Conservation (phyloP, 768 basidiomycete genomes). For the Lactarius vividus region DNA sequence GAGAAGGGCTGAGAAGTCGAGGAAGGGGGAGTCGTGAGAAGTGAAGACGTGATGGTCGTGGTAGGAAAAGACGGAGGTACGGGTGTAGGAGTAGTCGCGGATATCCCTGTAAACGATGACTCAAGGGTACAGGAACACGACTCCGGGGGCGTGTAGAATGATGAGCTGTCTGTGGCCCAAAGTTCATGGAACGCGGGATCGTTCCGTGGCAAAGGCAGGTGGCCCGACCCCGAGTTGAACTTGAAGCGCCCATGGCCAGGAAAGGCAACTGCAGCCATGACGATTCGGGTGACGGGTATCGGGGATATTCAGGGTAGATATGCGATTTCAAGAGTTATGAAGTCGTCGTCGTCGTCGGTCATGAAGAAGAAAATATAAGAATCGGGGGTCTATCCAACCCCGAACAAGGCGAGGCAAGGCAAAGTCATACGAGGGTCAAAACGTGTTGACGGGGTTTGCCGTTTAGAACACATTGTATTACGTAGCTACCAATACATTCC, state of each 20-base stretch:
- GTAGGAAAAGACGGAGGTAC: neutral
- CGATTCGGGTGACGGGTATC: neutral
- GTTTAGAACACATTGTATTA: neutral
- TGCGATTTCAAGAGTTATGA: neutral
- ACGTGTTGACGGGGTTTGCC: neutral
- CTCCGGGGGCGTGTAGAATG: constrained; percentile 1
- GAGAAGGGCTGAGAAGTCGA: neutral
- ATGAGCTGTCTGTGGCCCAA: constrained; percentile 8
- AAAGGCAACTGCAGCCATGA: constrained; percentile 3
- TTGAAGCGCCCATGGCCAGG: constrained; percentile 11
- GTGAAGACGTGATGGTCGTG: constrained; percentile 1
- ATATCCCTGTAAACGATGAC: constrained; percentile 8
- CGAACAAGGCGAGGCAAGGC: neutral
- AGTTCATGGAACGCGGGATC: constrained; percentile 7
- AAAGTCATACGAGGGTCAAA: neutral
- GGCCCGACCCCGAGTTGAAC: constrained; percentile 21
- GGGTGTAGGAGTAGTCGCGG: neutral
- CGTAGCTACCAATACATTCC: neutral
- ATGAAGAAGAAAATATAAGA: neutral
- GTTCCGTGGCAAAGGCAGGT: neutral
- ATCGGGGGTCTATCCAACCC: neutral
- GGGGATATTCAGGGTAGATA: neutral
- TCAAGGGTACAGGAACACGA: constrained; percentile 11
- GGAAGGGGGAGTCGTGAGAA: constrained; percentile 14
- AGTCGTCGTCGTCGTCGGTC: neutral